phyloP scores from a whole-genome alignment of 1,284 basidiomycete species.

The Microbotryomycetes sp. region DNA sequence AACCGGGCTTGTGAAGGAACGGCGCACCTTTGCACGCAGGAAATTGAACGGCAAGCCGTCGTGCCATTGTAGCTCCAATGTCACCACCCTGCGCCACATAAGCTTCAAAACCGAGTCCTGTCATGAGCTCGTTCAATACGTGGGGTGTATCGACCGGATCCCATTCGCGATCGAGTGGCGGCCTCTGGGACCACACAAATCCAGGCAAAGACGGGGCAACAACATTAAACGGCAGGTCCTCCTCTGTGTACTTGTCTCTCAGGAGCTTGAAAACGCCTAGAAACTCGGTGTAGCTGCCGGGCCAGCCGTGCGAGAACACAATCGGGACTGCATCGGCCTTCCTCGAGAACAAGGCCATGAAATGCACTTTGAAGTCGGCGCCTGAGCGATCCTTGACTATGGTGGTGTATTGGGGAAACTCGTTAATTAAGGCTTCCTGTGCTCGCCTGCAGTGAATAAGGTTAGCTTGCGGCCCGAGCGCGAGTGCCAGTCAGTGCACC shows the following conservation, averaged over 20 bases:
- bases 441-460: background rate
- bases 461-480: background rate
- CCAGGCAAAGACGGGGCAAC: conserved; percentile 39
- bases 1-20: background rate
- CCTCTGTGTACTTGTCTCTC: background rate
- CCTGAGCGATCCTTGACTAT: conserved; percentile 4
- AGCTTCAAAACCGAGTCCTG: conserved; percentile 39
- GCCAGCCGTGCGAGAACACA: conserved; percentile 42
- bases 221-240: conserved; percentile 29
- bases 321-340: conserved; percentile 38
- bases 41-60: conserved; percentile 26
- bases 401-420: conserved; percentile 5
- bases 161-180: conserved; percentile 37
- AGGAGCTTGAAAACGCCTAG: background rate
- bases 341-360: conserved; percentile 36
- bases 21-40: conserved; percentile 37
- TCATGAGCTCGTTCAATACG: conserved; percentile 39
- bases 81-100: conserved; percentile 43
- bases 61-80: conserved; percentile 37
- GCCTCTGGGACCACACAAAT: conserved; percentile 38
- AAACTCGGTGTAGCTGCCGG: conserved; percentile 35
- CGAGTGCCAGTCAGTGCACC: background rate
- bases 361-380: conserved; percentile 34
- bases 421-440: conserved; percentile 9
- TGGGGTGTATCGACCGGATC: conserved; percentile 32